A percentile compares a stretch with the other conserved stretches of the same genome.
These are phyloP conservation scores for Erythrobasidium yunnanense DNA, from an alignment of 768 basidiomycete species.

Conservation along the genomic window DNA sequence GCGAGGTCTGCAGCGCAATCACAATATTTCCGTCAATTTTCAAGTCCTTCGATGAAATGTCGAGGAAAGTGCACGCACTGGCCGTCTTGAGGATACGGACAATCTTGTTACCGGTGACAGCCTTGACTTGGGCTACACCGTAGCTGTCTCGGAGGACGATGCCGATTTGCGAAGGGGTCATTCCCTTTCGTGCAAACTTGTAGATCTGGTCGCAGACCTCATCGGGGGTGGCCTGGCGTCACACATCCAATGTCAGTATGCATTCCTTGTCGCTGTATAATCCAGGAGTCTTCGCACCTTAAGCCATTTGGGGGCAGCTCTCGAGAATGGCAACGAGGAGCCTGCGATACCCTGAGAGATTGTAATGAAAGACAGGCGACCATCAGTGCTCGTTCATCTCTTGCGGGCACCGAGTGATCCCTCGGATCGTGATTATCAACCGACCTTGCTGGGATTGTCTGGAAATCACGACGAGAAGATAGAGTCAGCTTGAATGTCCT, in stretches of 20 bases:
- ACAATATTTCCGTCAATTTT: not conserved
- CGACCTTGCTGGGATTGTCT: not conserved
- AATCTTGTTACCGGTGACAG: constrained; percentile 98
- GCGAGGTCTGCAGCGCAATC: constrained; percentile 67
- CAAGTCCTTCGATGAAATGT: constrained; percentile 46
- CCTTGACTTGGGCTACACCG: constrained; percentile 94
- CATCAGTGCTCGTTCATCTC: not conserved
- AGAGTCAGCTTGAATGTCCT: constrained; percentile 82
- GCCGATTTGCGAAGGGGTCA: constrained; percentile 96
- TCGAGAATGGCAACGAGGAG: constrained; percentile 94
- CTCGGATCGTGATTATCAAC: not conserved
- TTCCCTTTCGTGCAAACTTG: constrained; percentile 95
- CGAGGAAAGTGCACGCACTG: constrained; percentile 50
- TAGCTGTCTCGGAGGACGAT: constrained; percentile 95
- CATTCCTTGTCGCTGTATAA: not conserved
- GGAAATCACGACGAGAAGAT: not conserved
- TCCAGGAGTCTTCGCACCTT: constrained; percentile 44
- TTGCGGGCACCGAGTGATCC: not conserved
- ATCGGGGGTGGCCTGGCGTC: constrained; percentile 61
- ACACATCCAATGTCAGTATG: not conserved
- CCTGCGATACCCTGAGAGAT: constrained; percentile 49
- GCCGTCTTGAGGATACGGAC: constrained; percentile 91
- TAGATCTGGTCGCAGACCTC: constrained; percentile 92
- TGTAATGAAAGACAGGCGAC: not conserved
- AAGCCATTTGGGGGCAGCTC: constrained; percentile 88